Evolutionary conservation across 768 basidiomycete species (phyloP).

Genomic region (Pisolithus albus): DNA sequence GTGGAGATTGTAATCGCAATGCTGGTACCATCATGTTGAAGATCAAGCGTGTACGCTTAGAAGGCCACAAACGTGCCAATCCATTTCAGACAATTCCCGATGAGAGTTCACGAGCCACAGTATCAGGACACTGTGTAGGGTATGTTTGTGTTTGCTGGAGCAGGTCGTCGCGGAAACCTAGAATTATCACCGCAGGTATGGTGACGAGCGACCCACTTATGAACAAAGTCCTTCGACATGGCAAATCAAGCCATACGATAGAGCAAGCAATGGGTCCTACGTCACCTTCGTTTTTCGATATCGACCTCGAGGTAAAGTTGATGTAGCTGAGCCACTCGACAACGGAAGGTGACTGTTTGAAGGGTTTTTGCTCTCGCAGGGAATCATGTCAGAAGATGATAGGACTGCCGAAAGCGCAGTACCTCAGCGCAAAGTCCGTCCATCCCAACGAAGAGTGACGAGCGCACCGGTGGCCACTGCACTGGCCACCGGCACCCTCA

Average conservation of each 20-base stretch:
- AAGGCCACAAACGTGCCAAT: conserved; percentile 36
- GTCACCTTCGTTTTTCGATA: conserved; percentile 68
- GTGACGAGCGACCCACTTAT: conserved; percentile 33
- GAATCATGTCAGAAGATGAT: conserved; percentile 36
- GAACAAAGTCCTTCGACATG: conserved; percentile 47
- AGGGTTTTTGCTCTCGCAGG: conserved; percentile 49
- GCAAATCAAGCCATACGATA: conserved; percentile 44
- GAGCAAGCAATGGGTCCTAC: conserved; percentile 35
- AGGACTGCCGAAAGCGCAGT: conserved; percentile 13
- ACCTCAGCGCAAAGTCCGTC: conserved; percentile 7
- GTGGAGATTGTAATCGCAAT: conserved; percentile 27
- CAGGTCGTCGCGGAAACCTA: conserved; percentile 1
- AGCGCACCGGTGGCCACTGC: conserved; percentile 30
- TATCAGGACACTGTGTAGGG: conserved; percentile 43
- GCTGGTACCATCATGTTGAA: conserved; percentile 49
- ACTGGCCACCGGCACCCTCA: conserved; percentile 1
- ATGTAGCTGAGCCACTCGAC: background rate
- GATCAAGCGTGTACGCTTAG: conserved; percentile 33
- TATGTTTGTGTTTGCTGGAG: conserved; percentile 17
- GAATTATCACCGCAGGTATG: conserved; percentile 37
- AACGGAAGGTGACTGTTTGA: background rate
- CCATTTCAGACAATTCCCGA: conserved; percentile 34
- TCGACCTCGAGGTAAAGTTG: conserved; percentile 41
- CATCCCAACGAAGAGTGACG: conserved; percentile 32
- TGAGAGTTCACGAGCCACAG: conserved; percentile 29